A percentile compares a stretch with the other conserved stretches of the same genome.
These are phyloP conservation scores for Chlorella sp. DNA, from an alignment of 139 green algal species.

Conservation along the genomic window DNA sequence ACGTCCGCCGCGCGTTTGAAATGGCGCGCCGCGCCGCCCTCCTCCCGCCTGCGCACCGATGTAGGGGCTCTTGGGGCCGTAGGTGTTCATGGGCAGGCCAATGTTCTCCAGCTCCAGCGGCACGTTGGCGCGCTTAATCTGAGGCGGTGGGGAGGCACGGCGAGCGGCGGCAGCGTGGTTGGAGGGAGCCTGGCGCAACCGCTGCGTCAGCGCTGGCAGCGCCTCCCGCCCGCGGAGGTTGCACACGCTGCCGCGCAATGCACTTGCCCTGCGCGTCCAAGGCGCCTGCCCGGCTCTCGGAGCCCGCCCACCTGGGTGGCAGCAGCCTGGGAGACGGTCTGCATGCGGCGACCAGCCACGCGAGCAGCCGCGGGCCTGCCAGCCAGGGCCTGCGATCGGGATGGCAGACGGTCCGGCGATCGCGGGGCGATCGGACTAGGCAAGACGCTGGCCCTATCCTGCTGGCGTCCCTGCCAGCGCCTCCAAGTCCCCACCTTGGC, in stretches of 20 bases:
- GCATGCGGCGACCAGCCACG: background rate
- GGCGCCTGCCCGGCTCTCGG: too few relatives aligned
- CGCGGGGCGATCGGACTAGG: background rate
- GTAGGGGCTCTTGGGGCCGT: conserved; percentile 52
- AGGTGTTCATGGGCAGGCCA: conserved; percentile 94
- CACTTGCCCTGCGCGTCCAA: background rate
- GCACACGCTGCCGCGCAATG: background rate
- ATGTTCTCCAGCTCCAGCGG: conserved; percentile 74
- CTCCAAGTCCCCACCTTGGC: too few relatives aligned
- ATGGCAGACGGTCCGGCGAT: background rate
- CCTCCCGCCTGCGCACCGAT: background rate
- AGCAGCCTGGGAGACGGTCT: conserved; percentile 26
- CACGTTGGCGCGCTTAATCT: conserved; percentile 45
- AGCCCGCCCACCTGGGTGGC: conserved; percentile 21
- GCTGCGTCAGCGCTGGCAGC: background rate
- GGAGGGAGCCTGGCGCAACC: background rate
- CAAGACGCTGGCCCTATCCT: too few relatives aligned
- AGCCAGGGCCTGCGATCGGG: conserved; percentile 34
- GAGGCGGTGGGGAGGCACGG: background rate
- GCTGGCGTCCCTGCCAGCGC: too few relatives aligned
- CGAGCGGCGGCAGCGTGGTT: too few relatives aligned
- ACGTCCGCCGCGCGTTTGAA: too few relatives aligned
- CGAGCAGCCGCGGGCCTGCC: conserved; percentile 11
- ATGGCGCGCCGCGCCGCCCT: background rate
- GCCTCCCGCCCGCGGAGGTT: background rate